Conservation (phyloP, 352 stramenopile genomes). For the Globisporangium echinulatum region DNA sequence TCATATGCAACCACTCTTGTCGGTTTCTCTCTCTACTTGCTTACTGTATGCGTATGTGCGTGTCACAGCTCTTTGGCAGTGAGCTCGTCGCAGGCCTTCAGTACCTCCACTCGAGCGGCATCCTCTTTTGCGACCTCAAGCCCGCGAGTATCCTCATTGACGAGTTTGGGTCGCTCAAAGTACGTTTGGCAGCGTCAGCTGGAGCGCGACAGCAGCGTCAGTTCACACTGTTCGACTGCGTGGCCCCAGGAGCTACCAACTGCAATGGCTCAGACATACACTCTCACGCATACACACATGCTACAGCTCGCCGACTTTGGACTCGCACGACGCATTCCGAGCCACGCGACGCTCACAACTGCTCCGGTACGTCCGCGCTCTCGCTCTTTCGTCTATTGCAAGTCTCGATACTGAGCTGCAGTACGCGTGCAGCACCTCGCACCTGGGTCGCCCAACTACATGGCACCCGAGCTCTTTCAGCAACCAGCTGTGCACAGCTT, state of each 20-base stretch:
- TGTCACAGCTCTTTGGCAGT: constrained; percentile 49
- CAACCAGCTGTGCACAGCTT: constrained; percentile 82
- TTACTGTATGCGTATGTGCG: neutral
- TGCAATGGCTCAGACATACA: no score
- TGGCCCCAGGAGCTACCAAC: no score
- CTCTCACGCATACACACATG: neutral
- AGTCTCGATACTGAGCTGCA: neutral
- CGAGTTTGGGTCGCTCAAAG: constrained; percentile 90
- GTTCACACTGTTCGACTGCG: no score
- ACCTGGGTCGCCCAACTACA: constrained; percentile 85
- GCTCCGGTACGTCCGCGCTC: constrained; percentile 23
- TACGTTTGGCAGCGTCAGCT: constrained; percentile 5
- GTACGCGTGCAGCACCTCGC: constrained; percentile 27
- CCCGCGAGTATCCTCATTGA: constrained; percentile 90
- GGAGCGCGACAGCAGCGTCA: no score
- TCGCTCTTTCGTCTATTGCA: neutral
- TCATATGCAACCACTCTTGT: no score
- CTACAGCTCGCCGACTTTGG: constrained; percentile 78
- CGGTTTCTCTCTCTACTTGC: neutral
- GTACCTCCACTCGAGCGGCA: constrained; percentile 84
- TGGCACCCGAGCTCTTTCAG: constrained; percentile 90
- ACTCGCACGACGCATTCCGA: constrained; percentile 78
- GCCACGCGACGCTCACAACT: constrained; percentile 19
- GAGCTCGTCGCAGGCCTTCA: constrained; percentile 77
- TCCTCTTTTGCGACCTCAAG: constrained; percentile 90